Percentiles rank a stretch among this genome's conserved stretches.
These are phyloP conservation scores for Podospora bellae-mahoneyi DNA, from an alignment of 495 filamentous ascomycete genomes.

Conservation along the genomic window DNA sequence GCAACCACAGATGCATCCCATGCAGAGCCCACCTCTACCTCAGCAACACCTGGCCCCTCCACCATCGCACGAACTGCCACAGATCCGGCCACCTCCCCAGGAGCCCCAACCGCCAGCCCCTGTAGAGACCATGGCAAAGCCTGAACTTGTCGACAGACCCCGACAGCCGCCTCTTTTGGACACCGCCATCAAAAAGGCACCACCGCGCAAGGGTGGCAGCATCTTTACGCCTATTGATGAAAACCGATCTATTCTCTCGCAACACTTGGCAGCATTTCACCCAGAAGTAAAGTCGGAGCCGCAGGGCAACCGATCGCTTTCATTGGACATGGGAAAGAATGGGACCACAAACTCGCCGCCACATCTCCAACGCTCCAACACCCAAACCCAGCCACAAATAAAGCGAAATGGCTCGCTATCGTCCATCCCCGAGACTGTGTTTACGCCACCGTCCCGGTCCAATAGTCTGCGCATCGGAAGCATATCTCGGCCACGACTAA, in stretches of 20 bases:
- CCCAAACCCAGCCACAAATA: conserved; percentile 37
- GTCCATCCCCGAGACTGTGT: conserved; percentile 53
- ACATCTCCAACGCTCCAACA: conserved; percentile 44
- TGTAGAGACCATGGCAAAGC: conserved; percentile 48
- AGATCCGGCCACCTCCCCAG: conserved; percentile 35
- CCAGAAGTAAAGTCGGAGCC: conserved; percentile 44
- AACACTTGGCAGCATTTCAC: conserved; percentile 68
- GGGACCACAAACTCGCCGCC: conserved; percentile 48
- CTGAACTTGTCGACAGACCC: conserved; percentile 32
- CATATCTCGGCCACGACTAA: conserved; percentile 71
- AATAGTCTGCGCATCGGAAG: conserved; percentile 61
- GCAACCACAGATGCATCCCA: conserved; percentile 40
- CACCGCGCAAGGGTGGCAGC: conserved; percentile 74
- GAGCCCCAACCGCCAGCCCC: conserved; percentile 40
- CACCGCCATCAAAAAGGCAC: conserved; percentile 64
- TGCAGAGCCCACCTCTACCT: conserved; percentile 39
- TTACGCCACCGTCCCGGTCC: conserved; percentile 69
- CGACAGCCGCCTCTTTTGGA: conserved; percentile 42
- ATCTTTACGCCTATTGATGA: conserved; percentile 98
- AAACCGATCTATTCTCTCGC: conserved; percentile 78
- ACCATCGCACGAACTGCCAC: conserved; percentile 43
- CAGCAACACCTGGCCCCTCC: conserved; percentile 34
- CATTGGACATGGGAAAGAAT: conserved; percentile 39
- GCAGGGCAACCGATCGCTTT: conserved; percentile 57
- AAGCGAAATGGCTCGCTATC: conserved; percentile 51